Conservation (phyloP, 768 basidiomycete species). For the Suillus spraguei region DNA sequence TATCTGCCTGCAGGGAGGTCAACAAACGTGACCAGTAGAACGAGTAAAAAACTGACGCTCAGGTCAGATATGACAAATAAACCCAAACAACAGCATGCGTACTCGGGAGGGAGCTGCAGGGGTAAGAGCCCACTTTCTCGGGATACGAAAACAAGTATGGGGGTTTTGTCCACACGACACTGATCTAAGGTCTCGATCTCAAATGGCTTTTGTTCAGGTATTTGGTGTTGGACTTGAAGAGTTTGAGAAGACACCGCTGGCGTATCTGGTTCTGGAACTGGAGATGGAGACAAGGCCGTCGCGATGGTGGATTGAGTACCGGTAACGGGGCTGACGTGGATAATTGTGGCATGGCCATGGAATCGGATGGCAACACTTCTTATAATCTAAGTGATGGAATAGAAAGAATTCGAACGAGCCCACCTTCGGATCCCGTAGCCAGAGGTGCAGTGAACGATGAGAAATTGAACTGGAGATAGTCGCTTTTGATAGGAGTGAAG, state of each 20-base stretch:
- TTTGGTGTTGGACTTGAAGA: neutral
- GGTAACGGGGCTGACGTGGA: neutral
- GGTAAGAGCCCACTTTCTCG: constrained; percentile 31
- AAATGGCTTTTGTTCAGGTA: constrained; percentile 31
- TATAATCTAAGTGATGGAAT: neutral
- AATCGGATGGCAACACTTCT: neutral
- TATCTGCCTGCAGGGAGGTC: constrained; percentile 20
- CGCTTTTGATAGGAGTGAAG: neutral
- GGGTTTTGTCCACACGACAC: constrained; percentile 38
- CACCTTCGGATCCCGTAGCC: neutral
- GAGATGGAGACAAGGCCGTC: neutral
- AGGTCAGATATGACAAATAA: constrained; percentile 46
- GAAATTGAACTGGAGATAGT: neutral
- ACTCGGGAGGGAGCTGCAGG: constrained; percentile 35
- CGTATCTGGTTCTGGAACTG: neutral
- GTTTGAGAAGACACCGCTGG: neutral
- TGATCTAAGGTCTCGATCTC: constrained; percentile 48
- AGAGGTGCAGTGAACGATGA: too few relatives aligned
- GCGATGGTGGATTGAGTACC: too few relatives aligned
- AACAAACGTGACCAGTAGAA: constrained; percentile 10
- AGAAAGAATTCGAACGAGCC: neutral
- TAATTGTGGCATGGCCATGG: neutral
- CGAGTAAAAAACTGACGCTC: constrained; percentile 29
- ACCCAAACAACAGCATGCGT: constrained; percentile 47
- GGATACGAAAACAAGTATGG: constrained; percentile 45